These are phyloP conservation scores for Purpureocillium takamizusanense DNA, from an alignment of 2,329 filamentous ascomycete genomes.

Conservation along the genomic window DNA sequence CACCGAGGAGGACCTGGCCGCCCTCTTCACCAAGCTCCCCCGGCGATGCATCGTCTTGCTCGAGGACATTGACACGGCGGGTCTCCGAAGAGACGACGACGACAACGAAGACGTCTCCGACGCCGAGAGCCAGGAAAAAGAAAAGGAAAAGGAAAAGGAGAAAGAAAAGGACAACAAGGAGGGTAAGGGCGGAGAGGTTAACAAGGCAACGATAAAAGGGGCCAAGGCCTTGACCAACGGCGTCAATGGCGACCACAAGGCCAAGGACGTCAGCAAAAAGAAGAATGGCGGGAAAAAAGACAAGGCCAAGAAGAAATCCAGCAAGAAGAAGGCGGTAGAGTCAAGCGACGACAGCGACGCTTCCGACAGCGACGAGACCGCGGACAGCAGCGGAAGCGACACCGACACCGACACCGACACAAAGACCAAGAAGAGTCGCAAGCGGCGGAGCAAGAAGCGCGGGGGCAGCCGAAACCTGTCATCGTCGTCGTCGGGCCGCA, in stretches of 20 bases:
- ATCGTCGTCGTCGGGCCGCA: conserved; percentile 2
- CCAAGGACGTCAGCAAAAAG: conserved; percentile 20
- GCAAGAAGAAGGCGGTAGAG: conserved; percentile 12
- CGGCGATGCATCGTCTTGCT: conserved; percentile 56
- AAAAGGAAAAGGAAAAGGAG: conserved; percentile 2
- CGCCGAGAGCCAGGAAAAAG: conserved; percentile 10
- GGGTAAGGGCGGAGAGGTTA: conserved; percentile 6
- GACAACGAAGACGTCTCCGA: conserved; percentile 21
- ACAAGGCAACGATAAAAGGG: conserved; percentile 2
- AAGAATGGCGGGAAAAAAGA: background rate
- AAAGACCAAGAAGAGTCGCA: conserved; percentile 8
- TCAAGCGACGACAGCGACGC: too few relatives aligned
- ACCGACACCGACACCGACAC: conserved; percentile 10
- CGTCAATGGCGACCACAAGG: conserved; percentile 25
- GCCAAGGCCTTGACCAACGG: conserved; percentile 8
- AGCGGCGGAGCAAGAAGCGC: conserved; percentile 8
- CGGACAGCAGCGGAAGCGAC: conserved; percentile 2
- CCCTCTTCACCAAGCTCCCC: conserved; percentile 52
- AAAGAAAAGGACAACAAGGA: conserved; percentile 10
- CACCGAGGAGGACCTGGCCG: conserved; percentile 51
- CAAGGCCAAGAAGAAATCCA: conserved; percentile 16
- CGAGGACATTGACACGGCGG: conserved; percentile 62
- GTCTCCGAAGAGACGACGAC: conserved; percentile 36
- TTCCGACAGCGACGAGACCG: conserved; percentile 8
- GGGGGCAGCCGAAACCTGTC: conserved; percentile 2